Evolutionary conservation across 257 asterid species (phyloP).

Genomic region (Oldenlandia corymbosa): DNA sequence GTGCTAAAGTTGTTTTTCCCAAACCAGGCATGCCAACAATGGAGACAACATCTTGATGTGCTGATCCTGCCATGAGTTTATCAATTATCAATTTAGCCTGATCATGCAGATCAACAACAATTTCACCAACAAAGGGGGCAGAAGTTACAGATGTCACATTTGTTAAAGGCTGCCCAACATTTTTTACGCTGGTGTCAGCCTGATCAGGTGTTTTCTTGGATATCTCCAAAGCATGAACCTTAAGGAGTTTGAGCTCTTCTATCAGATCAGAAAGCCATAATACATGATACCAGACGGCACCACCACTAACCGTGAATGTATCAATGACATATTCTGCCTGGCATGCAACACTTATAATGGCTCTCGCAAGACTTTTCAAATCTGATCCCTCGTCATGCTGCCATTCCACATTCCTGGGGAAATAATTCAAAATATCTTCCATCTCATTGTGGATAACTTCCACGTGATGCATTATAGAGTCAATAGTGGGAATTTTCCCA

Average conservation of each 20-base stretch:
- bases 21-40: slow-evolving; percentile 23
- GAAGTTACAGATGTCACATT: background rate
- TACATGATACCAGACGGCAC: background rate
- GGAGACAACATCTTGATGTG: background rate
- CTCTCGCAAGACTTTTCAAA: background rate
- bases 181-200: background rate
- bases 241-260: background rate
- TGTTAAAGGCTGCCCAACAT: background rate
- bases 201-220: background rate
- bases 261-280: background rate
- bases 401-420: background rate
- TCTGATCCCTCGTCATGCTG: background rate
- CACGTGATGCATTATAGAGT: background rate
- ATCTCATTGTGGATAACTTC: background rate
- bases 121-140: background rate
- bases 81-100: background rate
- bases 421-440: background rate
- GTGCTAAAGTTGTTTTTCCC: slow-evolving; percentile 21
- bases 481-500: background rate
- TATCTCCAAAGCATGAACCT: background rate
- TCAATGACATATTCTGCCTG: background rate
- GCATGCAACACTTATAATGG: background rate
- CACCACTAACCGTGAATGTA: background rate
- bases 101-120: background rate
- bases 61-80: background rate